These are phyloP conservation scores for Eutrema salsugineum DNA, from an alignment of 441 rosid genomes.

Conservation along the genomic window DNA sequence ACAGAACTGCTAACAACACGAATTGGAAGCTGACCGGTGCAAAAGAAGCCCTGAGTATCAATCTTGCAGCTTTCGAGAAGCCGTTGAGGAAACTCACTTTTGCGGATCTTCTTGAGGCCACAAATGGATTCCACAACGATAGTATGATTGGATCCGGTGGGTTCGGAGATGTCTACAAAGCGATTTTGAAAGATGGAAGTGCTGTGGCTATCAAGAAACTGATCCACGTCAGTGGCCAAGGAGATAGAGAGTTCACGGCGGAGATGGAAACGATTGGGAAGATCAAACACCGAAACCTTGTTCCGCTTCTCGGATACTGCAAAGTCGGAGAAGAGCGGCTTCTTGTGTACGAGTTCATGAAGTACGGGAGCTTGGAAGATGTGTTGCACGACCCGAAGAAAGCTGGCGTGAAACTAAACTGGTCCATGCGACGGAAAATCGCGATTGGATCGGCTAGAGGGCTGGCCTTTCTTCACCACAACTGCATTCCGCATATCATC, in stretches of 20 bases:
- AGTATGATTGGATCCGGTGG: constrained; percentile 94
- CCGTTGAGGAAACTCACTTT: constrained; percentile 80
- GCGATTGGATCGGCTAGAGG: constrained; percentile 96
- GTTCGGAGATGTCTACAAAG: constrained; percentile 96
- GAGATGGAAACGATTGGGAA: constrained; percentile 99
- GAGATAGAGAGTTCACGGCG: constrained; percentile 93
- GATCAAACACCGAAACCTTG: constrained; percentile 93
- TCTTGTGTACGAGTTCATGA: constrained; percentile 94
- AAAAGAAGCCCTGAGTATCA: constrained; percentile 82
- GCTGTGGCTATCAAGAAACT: constrained; percentile 90
- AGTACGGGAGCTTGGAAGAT: constrained; percentile 89
- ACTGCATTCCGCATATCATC: constrained; percentile 85
- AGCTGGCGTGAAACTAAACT: constrained; percentile 60
- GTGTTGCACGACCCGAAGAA: constrained; percentile 74
- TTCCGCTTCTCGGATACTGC: constrained; percentile 94
- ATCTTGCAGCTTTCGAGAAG: constrained; percentile 84
- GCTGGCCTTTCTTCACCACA: constrained; percentile 87
- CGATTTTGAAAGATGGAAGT: constrained; percentile 80
- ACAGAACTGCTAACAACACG: constrained; percentile 56
- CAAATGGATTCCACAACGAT: constrained; percentile 74
- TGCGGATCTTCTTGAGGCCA: constrained; percentile 90
- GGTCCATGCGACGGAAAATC: constrained; percentile 86
- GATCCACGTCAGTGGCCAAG: constrained; percentile 88
- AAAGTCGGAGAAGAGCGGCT: constrained; percentile 94
- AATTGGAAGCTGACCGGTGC: constrained; percentile 67